Percentiles rank a stretch among this genome's conserved stretches.
Conservation (phyloP, 2,329 filamentous ascomycete species). For the Endoconidiophora laricicola region DNA sequence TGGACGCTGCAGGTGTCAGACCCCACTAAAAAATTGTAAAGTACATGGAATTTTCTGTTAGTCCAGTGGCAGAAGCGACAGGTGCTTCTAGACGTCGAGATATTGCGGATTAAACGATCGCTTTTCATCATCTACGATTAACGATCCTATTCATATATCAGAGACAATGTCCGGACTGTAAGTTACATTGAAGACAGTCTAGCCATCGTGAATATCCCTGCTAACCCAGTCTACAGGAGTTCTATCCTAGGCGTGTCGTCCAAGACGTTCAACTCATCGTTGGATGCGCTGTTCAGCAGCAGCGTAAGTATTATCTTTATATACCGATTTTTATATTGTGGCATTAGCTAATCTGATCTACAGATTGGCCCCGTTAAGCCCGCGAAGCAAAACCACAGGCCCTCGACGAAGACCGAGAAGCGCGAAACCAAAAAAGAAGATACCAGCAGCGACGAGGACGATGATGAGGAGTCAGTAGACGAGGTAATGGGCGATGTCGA, state of each 20-base stretch:
- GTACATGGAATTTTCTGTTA: conserved; percentile 9
- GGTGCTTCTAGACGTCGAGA: not conserved
- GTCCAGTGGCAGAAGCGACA: conserved; percentile 6
- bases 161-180: conserved; percentile 5
- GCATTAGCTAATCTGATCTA: conserved; percentile 7
- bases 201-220: not conserved
- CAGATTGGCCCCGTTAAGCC: conserved; percentile 36
- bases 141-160: not conserved
- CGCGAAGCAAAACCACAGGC: conserved; percentile 20
- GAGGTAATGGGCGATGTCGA: conserved; percentile 14
- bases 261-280: conserved; percentile 48
- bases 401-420: conserved; percentile 20
- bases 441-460: conserved; percentile 16
- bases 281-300: conserved; percentile 53
- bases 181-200: too few species aligned
- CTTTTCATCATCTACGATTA: not conserved
- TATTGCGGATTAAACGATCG: not conserved
- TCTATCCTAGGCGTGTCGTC: conserved; percentile 16
- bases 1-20: conserved; percentile 7
- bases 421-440: conserved; percentile 17
- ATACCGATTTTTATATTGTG: not conserved
- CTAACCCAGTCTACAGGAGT: conserved; percentile 9
- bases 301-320: conserved; percentile 41
- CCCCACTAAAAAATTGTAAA: conserved; percentile 14
- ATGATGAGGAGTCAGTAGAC: conserved; percentile 15